phyloP scores from a whole-genome alignment of 1,284 basidiomycete genomes.

The Cryptococcus sp. region DNA sequence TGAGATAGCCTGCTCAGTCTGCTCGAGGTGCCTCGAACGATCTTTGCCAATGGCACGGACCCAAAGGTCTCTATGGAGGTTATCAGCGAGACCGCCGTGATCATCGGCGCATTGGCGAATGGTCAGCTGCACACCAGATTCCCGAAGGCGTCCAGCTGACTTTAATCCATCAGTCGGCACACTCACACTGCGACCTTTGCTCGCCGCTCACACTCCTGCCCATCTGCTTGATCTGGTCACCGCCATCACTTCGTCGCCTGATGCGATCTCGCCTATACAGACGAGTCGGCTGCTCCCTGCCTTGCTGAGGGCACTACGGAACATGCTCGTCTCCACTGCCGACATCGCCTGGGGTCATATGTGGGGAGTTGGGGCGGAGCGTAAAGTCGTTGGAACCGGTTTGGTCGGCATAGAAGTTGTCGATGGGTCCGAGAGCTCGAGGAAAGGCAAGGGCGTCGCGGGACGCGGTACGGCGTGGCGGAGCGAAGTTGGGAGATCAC shows the following conservation, averaged over 20 bases:
- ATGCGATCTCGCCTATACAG: not conserved
- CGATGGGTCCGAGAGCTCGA: slow-evolving; percentile 1
- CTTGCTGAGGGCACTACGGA: slow-evolving; percentile 43
- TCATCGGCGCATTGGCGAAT: slow-evolving; percentile 50
- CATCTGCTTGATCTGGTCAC: slow-evolving; percentile 33
- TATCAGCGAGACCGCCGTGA: slow-evolving; percentile 47
- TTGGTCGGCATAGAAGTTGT: slow-evolving; percentile 25
- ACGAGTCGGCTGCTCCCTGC: slow-evolving; percentile 26
- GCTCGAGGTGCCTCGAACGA: slow-evolving; percentile 13
- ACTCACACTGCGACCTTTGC: slow-evolving; percentile 39
- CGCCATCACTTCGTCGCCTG: slow-evolving; percentile 7
- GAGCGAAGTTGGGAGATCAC: slow-evolving; percentile 23
- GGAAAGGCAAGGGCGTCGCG: slow-evolving; percentile 17
- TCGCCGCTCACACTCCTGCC: slow-evolving; percentile 28
- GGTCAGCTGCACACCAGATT: slow-evolving; percentile 19
- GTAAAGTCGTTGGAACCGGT: slow-evolving; percentile 44
- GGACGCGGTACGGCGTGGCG: slow-evolving; percentile 19
- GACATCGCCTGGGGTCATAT: slow-evolving; percentile 49
- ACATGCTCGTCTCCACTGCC: slow-evolving; percentile 43
- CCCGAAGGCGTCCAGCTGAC: not conserved
- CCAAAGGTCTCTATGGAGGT: slow-evolving; percentile 23
- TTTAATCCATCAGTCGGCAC: slow-evolving; percentile 32
- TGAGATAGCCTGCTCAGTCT: slow-evolving; percentile 22
- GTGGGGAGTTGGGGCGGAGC: slow-evolving; percentile 49
- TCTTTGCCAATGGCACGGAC: not conserved